Conservation (phyloP, 2,329 filamentous ascomycete species). For the Aspergillus ochraceus region DNA sequence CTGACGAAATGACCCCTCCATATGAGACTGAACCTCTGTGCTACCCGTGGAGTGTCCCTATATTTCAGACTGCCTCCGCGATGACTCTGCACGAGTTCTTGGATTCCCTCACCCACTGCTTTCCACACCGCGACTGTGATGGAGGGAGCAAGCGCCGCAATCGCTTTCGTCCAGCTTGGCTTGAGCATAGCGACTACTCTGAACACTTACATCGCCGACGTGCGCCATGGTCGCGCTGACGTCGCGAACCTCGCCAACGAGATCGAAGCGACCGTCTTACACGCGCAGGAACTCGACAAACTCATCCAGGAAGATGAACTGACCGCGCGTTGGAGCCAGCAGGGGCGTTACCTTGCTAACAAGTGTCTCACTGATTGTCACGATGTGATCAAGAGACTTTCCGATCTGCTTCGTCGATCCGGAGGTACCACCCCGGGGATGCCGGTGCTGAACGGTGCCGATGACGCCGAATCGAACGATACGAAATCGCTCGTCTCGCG, state of each 20-base stretch:
- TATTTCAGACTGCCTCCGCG: background rate
- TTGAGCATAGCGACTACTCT: slow-evolving; percentile 1
- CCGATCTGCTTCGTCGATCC: background rate
- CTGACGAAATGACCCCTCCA: background rate
- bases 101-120: background rate
- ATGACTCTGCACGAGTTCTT: background rate
- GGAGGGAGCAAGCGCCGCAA: background rate
- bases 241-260: background rate
- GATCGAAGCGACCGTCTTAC: background rate
- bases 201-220: background rate
- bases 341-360: background rate
- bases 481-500: background rate
- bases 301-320: background rate
- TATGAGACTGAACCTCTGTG: background rate
- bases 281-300: background rate
- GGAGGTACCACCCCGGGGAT: background rate
- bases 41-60: background rate
- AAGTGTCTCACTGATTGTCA: background rate
- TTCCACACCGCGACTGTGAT: background rate
- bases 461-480: background rate
- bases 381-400: background rate
- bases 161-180: background rate
- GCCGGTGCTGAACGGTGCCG: background rate
- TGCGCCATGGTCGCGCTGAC: background rate
- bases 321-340: background rate